Conservation (phyloP, 139 green algal species). For the Chlorella sorokiniana region DNA sequence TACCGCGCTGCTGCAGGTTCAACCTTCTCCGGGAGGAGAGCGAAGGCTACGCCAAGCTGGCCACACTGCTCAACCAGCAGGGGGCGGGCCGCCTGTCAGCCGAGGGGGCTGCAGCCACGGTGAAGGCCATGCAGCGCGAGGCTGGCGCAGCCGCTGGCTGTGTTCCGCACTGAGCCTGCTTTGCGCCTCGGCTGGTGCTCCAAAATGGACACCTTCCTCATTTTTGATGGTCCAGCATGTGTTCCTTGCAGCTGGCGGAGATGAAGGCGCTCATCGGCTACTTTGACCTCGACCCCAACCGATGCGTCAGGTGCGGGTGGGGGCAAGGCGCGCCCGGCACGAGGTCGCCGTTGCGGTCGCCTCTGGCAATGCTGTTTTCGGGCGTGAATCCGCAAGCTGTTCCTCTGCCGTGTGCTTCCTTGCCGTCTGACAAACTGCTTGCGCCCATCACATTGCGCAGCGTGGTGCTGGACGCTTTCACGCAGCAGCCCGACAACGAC, state of each 20-base stretch:
- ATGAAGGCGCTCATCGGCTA: slow-evolving; percentile 82
- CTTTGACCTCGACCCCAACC: slow-evolving; percentile 93
- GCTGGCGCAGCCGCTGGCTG: not conserved
- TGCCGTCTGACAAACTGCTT: too few relatives aligned
- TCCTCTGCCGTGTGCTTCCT: not conserved
- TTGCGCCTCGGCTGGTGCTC: too few relatives aligned
- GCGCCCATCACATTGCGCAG: slow-evolving; percentile 17
- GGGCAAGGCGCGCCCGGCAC: not conserved
- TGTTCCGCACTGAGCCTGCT: too few relatives aligned
- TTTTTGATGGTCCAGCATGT: too few relatives aligned
- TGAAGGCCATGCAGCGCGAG: not conserved
- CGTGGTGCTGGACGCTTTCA: slow-evolving; percentile 75
- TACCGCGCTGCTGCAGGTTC: slow-evolving; percentile 58
- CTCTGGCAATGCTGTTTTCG: too few relatives aligned
- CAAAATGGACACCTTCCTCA: too few relatives aligned
- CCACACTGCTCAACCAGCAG: slow-evolving; percentile 58
- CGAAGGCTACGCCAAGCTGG: slow-evolving; percentile 91
- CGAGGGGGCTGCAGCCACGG: slow-evolving; percentile 5
- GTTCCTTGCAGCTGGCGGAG: slow-evolving; percentile 48
- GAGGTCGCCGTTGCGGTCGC: too few relatives aligned
- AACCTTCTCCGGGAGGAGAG: slow-evolving; percentile 91
- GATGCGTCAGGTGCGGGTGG: slow-evolving; percentile 55
- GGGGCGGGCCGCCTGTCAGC: slow-evolving; percentile 25
- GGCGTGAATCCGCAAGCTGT: too few relatives aligned
- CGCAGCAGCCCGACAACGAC: slow-evolving; percentile 47